phyloP scores from a whole-genome alignment of 768 basidiomycete genomes.

The Cystobasidium tubakii region DNA sequence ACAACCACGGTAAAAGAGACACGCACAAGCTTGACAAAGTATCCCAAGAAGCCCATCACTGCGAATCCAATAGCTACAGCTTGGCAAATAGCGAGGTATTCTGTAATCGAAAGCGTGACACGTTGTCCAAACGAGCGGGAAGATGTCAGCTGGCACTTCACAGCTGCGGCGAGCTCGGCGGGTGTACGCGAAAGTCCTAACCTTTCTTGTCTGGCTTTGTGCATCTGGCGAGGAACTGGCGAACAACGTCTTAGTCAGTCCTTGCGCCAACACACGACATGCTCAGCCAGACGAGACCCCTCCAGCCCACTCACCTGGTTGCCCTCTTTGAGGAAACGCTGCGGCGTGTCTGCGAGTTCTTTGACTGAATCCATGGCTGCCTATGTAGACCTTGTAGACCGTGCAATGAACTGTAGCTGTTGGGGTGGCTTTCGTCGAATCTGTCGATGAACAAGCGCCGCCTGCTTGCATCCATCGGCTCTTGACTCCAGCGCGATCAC shows the following conservation, averaged over 20 bases:
- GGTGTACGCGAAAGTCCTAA: constrained; percentile 49
- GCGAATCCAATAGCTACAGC: constrained; percentile 96
- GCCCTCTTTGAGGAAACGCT: constrained; percentile 86
- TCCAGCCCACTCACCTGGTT: constrained; percentile 66
- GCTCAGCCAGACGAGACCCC: constrained; percentile 58
- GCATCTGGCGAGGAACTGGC: constrained; percentile 89
- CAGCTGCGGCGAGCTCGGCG: background rate
- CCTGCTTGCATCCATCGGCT: background rate
- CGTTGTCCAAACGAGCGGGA: constrained; percentile 7
- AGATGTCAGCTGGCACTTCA: background rate
- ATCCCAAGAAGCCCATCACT: constrained; percentile 99
- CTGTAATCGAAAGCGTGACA: constrained; percentile 53
- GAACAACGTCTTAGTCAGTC: background rate
- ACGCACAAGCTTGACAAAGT: constrained; percentile 96
- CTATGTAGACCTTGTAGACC: background rate
- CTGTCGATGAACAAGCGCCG: background rate
- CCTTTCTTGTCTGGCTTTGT: constrained; percentile 96
- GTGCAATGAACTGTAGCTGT: background rate
- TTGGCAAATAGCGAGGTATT: constrained; percentile 88
- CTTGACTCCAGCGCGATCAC: background rate
- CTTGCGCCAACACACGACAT: background rate
- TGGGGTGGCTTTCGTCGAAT: background rate
- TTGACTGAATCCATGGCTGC: constrained; percentile 52
- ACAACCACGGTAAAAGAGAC: too few species aligned
- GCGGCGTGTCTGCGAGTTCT: constrained; percentile 84